Evolutionary conservation across 805 yeast genomes (phyloP).

Genomic region (Dipodascus albidus): DNA sequence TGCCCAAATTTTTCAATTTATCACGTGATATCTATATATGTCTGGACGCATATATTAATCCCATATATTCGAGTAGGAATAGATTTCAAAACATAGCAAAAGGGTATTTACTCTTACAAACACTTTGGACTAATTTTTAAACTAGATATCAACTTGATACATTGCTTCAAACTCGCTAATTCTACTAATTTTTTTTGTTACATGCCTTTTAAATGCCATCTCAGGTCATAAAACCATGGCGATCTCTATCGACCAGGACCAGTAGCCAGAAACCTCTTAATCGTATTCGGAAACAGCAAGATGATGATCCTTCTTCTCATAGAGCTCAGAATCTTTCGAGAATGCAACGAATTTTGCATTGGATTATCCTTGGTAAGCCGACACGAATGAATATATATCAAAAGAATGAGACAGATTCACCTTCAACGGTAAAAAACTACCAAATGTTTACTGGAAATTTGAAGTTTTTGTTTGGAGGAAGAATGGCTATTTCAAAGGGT

Average conservation of each 20-base stretch:
- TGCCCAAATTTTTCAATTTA: too few relatives aligned
- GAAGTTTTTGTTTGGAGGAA: conserved; percentile 54
- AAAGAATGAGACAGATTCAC: neutral
- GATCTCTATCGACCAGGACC: neutral
- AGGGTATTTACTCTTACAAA: too few relatives aligned
- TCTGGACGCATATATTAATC: too few relatives aligned
- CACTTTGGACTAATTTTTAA: too few relatives aligned
- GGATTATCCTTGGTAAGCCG: neutral
- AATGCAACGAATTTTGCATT: neutral
- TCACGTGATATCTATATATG: too few relatives aligned
- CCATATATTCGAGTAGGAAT: too few relatives aligned
- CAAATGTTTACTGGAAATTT: conserved; percentile 4
- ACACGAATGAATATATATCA: neutral
- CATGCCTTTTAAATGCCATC: neutral
- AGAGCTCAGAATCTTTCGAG: neutral
- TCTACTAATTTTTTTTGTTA: neutral
- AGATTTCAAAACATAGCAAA: too few relatives aligned
- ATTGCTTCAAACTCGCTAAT: neutral
- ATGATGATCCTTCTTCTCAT: neutral
- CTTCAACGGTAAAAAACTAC: neutral
- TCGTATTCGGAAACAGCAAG: neutral
- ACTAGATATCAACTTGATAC: too few relatives aligned
- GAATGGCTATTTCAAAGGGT: conserved; percentile 34
- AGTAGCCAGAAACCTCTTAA: neutral
- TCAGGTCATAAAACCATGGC: neutral